Conservation (phyloP, 768 basidiomycete genomes). For the Trametes cingulata region DNA sequence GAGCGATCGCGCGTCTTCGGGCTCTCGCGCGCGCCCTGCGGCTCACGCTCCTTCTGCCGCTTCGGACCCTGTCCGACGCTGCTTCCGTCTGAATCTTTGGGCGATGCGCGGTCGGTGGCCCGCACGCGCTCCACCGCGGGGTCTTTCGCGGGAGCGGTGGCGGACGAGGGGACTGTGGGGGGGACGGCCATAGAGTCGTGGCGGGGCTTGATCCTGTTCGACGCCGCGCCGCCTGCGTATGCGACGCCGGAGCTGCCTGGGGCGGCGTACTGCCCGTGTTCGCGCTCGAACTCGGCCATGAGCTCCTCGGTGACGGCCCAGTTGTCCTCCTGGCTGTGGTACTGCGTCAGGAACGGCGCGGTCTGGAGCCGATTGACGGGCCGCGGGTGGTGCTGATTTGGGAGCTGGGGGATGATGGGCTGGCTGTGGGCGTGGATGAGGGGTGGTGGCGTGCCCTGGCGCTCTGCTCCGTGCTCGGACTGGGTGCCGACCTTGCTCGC, state of each 20-base stretch:
- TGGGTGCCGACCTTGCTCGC: constrained; percentile 35
- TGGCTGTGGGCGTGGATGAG: constrained; percentile 35
- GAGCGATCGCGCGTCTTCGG: constrained; percentile 36
- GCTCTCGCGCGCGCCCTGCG: constrained; percentile 39
- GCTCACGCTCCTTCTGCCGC: constrained; percentile 24
- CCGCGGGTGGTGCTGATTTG: constrained; percentile 57
- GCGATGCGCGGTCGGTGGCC: constrained; percentile 51
- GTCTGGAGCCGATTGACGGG: constrained; percentile 58
- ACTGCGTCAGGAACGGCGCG: constrained; percentile 57
- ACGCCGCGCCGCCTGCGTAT: constrained; percentile 48
- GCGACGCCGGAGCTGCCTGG: constrained; percentile 44
- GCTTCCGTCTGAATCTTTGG: constrained; percentile 50
- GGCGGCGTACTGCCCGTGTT: constrained; percentile 58
- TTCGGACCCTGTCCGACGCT: constrained; percentile 24
- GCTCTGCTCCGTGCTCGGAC: constrained; percentile 34
- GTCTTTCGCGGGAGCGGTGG: constrained; percentile 35
- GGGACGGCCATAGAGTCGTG: constrained; percentile 29
- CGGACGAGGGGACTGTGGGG: constrained; percentile 44
- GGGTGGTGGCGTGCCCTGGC: constrained; percentile 49
- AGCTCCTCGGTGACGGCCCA: constrained; percentile 73
- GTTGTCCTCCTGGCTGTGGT: constrained; percentile 53
- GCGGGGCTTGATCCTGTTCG: constrained; percentile 32
- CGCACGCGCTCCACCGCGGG: constrained; percentile 57
- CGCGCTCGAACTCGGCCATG: constrained; percentile 70
- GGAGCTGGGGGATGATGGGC: constrained; percentile 31